Evolutionary conservation across 257 asterid genomes (phyloP), one percentile per base, ranked within the genome.

Genomic region (Solanum piurae): DNA sequence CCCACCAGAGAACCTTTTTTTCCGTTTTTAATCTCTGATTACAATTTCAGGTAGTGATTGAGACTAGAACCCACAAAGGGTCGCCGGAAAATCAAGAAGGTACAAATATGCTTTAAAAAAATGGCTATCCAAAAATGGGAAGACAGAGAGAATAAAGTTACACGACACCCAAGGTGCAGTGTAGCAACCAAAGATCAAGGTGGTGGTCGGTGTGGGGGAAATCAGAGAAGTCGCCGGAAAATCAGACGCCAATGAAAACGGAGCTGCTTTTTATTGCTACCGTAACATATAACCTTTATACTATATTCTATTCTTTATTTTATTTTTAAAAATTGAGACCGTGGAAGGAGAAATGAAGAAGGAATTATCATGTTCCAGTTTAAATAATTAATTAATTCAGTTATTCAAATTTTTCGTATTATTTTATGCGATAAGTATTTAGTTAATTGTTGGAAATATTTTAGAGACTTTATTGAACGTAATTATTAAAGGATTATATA

Each of bases 141-240:
- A 89, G 49, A 66, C 42, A 77, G 73, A 79, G 58, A 64, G 85
- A 85, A 88, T 84, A 73, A 86, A 71, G 83, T 12, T 86, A 83
- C 33, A 58, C 85, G 68, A 40, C 74, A 88, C 86, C 71, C 79
- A 85, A 82, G 89, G 88, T 38, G 76, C 87, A 86, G 92, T 88
- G 79, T 90, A 92, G 90, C 86, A 89, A 89, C 84, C 83, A 85
- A 31, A 89, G 92, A 91, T 87, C 91, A 91, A 87, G 96, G 93
- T 89, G 90, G 90, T 60, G 91, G 77, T 4, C 7, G 60, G 80
- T 37, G 89, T 83, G 69, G 89, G 90, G 90, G 92, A 90, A 92
- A 93, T 89, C 98, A 92, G 64, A 46, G 87, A 84, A 90, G 87
- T 87, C 94, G 98, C 96, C 97, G 95, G 95, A 88, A 92, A 94